Base-by-base conservation (phyloP, 2,329 filamentous ascomycete genomes). In the Aureobasidium sp. region DNA sequence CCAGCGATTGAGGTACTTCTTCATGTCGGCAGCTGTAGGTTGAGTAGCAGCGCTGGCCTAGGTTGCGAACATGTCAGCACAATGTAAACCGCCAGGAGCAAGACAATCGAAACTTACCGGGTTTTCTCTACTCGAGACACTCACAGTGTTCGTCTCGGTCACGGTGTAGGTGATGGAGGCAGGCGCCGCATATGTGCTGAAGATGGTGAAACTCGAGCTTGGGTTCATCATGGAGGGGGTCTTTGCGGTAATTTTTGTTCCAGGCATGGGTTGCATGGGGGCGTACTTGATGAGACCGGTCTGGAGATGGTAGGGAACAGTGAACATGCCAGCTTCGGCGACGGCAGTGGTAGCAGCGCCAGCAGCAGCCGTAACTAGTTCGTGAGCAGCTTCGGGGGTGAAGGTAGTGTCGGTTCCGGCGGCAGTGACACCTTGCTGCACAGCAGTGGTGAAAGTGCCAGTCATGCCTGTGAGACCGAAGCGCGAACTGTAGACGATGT, bases 381-480 rank as follows among this genome's bases (percentile, higher is more conserved):
- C 78, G 17, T 58, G 55, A 15, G 39, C 29, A n/a, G 27, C 55
- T 23, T 20, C 2, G 64, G 66, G 71, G 12, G 8, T 10, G 7
- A 26, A 37, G 10, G 44, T 15, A 52, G 70, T 78, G 58, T 68
- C 76, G 8, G 74, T 74, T 4, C 71, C 70, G 6, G 77, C 67
- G 9, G 70, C 70, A 37, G 68, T 67, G 29, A 75, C 69, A 17
- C 71, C 76, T 23, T 68, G 63, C 27, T 69, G 67, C 51, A 82
- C 72, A 41, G 68, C 69, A 1, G 77, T 64, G 1, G 79, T 74
- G 68, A 87, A 87, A 5, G 74, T 74, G 41, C 86, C 86, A 2
- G 80, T 85, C 86, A 89, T 88, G 67, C 79, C 80, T 12, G 77
- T 77, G 58, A 88, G 75, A n/a, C 82, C 80, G 73, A 90, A 90